phyloP scores from a whole-genome alignment of 371 early-diverging fungal species.

The Phascolomyces articulosus region DNA sequence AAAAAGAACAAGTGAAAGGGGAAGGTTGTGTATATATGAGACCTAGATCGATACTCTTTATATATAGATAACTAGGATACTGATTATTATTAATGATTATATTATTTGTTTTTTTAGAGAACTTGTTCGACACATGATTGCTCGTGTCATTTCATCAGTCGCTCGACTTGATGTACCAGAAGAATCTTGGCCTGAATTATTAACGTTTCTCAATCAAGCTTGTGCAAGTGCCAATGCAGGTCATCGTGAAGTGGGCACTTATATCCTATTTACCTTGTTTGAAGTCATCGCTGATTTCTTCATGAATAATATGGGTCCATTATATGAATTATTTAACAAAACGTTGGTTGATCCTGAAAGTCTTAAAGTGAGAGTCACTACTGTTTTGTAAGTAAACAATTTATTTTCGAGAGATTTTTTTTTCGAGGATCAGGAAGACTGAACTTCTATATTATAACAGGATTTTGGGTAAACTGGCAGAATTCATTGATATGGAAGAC shows the following conservation, averaged over 20 bases:
- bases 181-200: conserved; percentile 78
- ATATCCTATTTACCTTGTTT: conserved; percentile 81
- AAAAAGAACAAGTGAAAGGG: too few species aligned
- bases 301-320: conserved; percentile 62
- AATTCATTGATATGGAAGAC: conserved; percentile 76
- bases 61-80: too few species aligned
- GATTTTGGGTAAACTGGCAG: conserved; percentile 85
- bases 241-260: conserved; percentile 89
- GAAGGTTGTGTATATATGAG: too few species aligned
- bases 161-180: conserved; percentile 82
- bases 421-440: background rate
- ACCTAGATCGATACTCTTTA: too few species aligned
- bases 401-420: conserved; percentile 9
- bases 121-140: conserved; percentile 77
- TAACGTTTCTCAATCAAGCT: conserved; percentile 78
- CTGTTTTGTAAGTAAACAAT: conserved; percentile 60
- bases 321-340: conserved; percentile 72
- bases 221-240: conserved; percentile 67
- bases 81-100: too few species aligned
- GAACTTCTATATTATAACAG: conserved; percentile 14
- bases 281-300: conserved; percentile 81
- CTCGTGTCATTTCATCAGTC: conserved; percentile 86
- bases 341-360: conserved; percentile 88
- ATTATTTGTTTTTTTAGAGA: conserved; percentile 40
- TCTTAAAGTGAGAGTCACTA: conserved; percentile 74